Conservation (phyloP, 495 filamentous ascomycete genomes). For the Elasticomyces elasticus region DNA sequence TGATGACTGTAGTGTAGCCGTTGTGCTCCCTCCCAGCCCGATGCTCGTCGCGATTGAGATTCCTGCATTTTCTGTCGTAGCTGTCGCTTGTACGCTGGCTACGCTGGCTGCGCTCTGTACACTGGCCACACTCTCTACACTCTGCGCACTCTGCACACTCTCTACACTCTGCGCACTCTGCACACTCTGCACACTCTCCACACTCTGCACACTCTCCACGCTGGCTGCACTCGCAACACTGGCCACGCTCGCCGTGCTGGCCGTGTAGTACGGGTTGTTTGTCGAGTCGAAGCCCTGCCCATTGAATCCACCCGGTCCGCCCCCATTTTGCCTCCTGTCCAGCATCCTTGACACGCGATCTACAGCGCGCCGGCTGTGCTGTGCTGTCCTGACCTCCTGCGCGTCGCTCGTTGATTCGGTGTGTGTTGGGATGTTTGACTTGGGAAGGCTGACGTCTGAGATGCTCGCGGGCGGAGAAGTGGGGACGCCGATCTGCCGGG, state of each 20-base stretch:
- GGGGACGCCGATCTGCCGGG: no score
- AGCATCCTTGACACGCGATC: no score
- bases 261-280: background rate
- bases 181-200: background rate
- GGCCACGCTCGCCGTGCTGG: background rate
- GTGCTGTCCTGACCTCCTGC: no score
- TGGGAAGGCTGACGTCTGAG: no score
- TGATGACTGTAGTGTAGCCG: slow-evolving; percentile 24
- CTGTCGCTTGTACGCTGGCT: background rate
- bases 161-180: background rate
- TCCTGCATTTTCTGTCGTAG: background rate
- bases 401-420: no score
- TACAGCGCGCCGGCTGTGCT: no score
- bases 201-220: background rate
- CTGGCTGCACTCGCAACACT: background rate
- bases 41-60: slow-evolving; percentile 11
- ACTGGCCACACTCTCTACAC: background rate
- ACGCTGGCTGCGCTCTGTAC: background rate
- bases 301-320: background rate
- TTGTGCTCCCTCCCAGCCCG: slow-evolving; percentile 4
- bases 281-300: background rate
- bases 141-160: background rate
- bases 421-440: no score
- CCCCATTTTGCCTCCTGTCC: no score
- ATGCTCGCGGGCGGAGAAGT: no score